Evolutionary conservation across 805 yeast species (phyloP), one percentile per base, ranked within the genome.

Genomic region (Blastobotrys attinorum): DNA sequence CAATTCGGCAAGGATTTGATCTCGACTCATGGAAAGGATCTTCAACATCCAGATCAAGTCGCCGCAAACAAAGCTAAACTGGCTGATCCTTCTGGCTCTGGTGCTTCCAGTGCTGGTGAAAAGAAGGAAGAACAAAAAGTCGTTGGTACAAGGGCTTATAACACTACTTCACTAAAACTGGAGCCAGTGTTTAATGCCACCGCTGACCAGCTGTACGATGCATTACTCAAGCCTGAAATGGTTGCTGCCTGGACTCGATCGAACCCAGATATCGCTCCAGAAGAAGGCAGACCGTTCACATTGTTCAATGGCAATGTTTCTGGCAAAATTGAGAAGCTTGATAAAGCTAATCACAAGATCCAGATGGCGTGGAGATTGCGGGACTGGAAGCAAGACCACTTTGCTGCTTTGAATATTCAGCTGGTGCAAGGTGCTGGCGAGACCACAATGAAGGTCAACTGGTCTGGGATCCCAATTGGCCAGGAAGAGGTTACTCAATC

Each of bases 221-320:
- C 97, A 0, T 73, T 92, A 31, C 62, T 85, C 37, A 86, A 83
- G 47, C 84, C 83, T 21, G 76, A 76, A 40, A 71, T 95, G 50
- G 81, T 92, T 11, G 77, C 81, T n/a, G 89, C 89, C 0, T 92
- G 97, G 97, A 73, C 95, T 0, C 78, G 96, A 47, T 77, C 94
- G 0, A 68, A 76, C 31, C 61, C 88, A 77, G 40, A 64, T 60
- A 22, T 86, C 42, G 75, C 73, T 55, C 69, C 83, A 48, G 61
- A 57, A 36, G 84, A 71, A 41, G 86, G 84, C 3, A 68, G 68
- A 38, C 50, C 49, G 17, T 88, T 79, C 64, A 71, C 72, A 23
- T 62, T 92, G 46, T 92, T 92, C 60, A 94, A 95, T 11, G 97
- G 97, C 13, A 86, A 87, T 47, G 80, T 92, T 42, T 61, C 73